Conservation (phyloP, 208 protist species). For the Leishmania aethiopica region DNA sequence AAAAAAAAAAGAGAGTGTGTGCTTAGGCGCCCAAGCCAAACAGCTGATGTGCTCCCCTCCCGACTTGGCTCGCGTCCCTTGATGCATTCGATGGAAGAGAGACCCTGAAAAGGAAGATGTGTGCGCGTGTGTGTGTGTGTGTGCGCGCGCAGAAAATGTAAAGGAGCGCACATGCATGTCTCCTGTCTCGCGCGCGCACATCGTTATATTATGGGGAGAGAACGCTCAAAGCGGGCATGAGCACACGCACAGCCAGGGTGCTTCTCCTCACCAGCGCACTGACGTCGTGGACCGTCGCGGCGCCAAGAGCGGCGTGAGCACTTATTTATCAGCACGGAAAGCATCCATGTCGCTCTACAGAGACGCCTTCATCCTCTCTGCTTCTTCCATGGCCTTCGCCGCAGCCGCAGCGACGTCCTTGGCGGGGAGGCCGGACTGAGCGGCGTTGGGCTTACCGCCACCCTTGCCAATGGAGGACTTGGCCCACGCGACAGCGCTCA, state of each 20-base stretch:
- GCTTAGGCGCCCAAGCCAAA: neutral
- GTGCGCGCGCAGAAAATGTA: neutral
- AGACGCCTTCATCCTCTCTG: conserved; percentile 64
- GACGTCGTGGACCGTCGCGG: neutral
- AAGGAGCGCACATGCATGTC: neutral
- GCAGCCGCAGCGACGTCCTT: conserved; percentile 44
- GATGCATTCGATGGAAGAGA: neutral
- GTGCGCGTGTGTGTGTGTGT: neutral
- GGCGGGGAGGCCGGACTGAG: conserved; percentile 81
- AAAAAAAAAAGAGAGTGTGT: neutral
- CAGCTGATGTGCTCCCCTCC: neutral
- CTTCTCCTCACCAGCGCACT: neutral
- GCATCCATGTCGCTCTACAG: conserved; percentile 18
- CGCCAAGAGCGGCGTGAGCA: neutral
- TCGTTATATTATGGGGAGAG: neutral
- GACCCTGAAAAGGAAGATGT: neutral
- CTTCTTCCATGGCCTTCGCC: conserved; percentile 64
- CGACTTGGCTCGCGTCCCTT: neutral
- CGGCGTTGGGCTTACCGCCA: conserved; percentile 88
- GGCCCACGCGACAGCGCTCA: conserved; percentile 84
- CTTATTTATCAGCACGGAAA: neutral
- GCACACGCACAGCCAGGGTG: neutral
- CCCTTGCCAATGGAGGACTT: conserved; percentile 89
- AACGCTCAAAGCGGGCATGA: neutral
- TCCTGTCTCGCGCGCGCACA: neutral